These are phyloP conservation scores for Ophiobolus disseminans DNA, from an alignment of 2,329 filamentous ascomycete genomes.

Conservation along the genomic window DNA sequence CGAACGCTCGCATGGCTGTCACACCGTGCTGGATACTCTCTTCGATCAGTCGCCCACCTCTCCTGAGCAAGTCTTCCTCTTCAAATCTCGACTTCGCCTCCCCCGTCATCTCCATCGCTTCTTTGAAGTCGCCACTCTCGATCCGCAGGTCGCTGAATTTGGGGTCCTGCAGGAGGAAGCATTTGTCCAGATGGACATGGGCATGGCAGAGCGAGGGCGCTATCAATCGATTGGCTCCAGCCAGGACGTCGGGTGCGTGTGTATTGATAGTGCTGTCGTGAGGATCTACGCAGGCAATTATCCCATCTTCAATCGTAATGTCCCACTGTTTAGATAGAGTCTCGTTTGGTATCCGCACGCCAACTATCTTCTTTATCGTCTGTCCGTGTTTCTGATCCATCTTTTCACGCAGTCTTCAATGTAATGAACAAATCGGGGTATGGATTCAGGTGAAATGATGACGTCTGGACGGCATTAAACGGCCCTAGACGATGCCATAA, in stretches of 20 bases:
- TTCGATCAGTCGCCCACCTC: conserved; percentile 70
- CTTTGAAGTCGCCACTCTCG: conserved; percentile 66
- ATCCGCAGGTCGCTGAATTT: conserved; percentile 68
- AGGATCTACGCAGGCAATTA: conserved; percentile 42
- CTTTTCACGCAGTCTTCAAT: too few species aligned
- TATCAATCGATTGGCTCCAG: conserved; percentile 53
- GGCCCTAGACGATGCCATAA: conserved; percentile 1
- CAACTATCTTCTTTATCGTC: conserved; percentile 31
- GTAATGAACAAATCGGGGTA: too few species aligned
- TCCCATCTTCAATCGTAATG: conserved; percentile 42
- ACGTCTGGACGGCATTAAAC: conserved; percentile 14
- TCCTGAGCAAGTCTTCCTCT: conserved; percentile 66
- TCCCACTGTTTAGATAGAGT: conserved; percentile 46
- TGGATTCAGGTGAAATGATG: conserved; percentile 34
- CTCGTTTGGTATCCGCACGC: conserved; percentile 45
- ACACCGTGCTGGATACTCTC: conserved; percentile 71
- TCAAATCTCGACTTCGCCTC: conserved; percentile 70
- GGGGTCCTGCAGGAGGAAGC: conserved; percentile 65
- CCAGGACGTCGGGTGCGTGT: conserved; percentile 44
- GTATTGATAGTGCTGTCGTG: conserved; percentile 23
- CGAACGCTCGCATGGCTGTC: conserved; percentile 73
- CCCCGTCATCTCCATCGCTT: conserved; percentile 67
- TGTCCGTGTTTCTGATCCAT: not conserved
- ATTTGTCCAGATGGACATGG: conserved; percentile 75
- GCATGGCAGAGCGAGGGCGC: conserved; percentile 71